Percentiles rank a stretch among this genome's conserved stretches.
phyloP scores from a whole-genome alignment of 2,329 filamentous ascomycete species.

The Aureobasidium namibiae region DNA sequence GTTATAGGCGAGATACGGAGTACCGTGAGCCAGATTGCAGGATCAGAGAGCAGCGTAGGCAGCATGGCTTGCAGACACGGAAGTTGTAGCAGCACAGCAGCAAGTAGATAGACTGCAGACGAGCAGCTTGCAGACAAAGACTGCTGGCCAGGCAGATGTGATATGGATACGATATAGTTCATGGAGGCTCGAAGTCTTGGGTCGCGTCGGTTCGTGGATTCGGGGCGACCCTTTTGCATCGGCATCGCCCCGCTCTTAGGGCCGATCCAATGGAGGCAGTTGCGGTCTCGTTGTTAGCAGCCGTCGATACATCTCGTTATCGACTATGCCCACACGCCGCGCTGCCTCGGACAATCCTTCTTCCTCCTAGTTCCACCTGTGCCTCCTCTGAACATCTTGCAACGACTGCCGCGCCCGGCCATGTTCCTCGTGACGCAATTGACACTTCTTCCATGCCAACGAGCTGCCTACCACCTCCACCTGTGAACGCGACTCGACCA shows the following conservation, averaged over 20 bases:
- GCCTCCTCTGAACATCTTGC: background rate
- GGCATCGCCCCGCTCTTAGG: conserved; percentile 8
- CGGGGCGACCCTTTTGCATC: conserved; percentile 7
- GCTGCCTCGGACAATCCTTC: background rate
- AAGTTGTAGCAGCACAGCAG: background rate
- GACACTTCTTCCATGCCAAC: background rate
- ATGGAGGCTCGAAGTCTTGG: background rate
- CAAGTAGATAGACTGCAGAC: too few species aligned
- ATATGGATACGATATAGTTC: too few species aligned
- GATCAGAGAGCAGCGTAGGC: background rate
- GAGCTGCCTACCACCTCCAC: background rate
- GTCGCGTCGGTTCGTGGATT: background rate
- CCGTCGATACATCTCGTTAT: conserved; percentile 9
- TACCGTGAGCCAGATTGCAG: conserved; percentile 1
- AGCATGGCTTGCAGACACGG: background rate
- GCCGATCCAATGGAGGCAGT: conserved; percentile 8
- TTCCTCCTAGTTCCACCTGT: conserved; percentile 1
- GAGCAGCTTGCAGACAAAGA: too few species aligned
- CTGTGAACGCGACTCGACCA: background rate
- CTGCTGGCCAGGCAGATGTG: too few species aligned
- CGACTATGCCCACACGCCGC: background rate
- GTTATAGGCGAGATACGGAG: background rate
- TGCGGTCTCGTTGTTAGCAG: conserved; percentile 10
- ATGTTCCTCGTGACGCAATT: conserved; percentile 12
- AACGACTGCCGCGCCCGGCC: background rate